phyloP scores from a whole-genome alignment of 352 stramenopile species.

The Globisporangium splendens region DNA sequence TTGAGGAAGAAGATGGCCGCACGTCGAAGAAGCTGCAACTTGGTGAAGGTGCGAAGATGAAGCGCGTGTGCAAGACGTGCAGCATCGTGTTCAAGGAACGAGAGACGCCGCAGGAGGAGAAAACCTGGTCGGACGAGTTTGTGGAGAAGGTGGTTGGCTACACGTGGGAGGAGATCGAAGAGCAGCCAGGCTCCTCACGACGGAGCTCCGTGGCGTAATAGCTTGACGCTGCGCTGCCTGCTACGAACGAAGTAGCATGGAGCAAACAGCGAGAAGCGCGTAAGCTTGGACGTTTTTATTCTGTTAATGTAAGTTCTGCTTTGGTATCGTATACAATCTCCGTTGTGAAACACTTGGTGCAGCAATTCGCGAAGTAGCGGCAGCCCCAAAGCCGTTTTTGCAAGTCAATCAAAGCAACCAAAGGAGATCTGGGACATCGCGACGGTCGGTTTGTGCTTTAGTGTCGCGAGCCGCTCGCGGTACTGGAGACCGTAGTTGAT shows the following conservation, averaged over 20 bases:
- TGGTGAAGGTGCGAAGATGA: constrained; percentile 25
- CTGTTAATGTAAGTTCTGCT: no score
- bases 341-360: no score
- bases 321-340: no score
- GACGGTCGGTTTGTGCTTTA: constrained; percentile 80
- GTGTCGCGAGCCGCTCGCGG: constrained; percentile 60
- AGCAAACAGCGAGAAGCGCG: no score
- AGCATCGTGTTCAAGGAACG: constrained; percentile 74
- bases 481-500: constrained; percentile 79
- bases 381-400: background rate
- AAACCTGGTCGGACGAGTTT: constrained; percentile 54
- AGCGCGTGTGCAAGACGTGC: constrained; percentile 77
- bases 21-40: constrained; percentile 20
- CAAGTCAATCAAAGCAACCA: constrained; percentile 39
- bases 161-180: constrained; percentile 64
- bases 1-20: constrained; percentile 37
- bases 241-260: no score
- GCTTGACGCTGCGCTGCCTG: background rate
- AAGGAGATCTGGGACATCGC: constrained; percentile 78
- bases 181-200: constrained; percentile 27
- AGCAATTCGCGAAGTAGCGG: no score
- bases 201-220: constrained; percentile 27
- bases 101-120: constrained; percentile 37
- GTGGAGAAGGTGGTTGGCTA: constrained; percentile 56
- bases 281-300: no score